Evolutionary conservation across 2,329 filamentous ascomycete genomes (phyloP), one percentile per base, ranked within the genome.

Genomic region (Colletotrichum liriopes): DNA sequence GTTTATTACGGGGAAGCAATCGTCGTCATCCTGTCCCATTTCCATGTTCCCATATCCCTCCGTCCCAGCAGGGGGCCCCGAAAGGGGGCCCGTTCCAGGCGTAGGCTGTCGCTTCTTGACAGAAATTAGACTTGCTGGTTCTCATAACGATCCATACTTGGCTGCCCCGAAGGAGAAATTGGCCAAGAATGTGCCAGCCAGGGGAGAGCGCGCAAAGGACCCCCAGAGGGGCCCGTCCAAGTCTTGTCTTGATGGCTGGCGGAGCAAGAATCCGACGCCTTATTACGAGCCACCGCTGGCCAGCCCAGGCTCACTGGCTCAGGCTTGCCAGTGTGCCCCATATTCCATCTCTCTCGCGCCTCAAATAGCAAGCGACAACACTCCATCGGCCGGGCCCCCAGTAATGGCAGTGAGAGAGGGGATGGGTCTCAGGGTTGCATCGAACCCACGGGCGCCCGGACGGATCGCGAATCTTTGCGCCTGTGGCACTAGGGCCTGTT

Each of bases 401-500:
- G 54, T 41, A 35, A 65, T 61, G 58, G 51, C 41, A 55, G 37
- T 72, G 52, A 39, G 59, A 55, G 52, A 47, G n/a, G 32, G 26
- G 52, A 64, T 49, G 59, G 54, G 66, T 55, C 70, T 59, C 66
- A 70, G 65, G 70, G 70, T 72, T 70, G 60, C 70, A 72, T 72
- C 54, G 59, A 65, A 69, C 65, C 60, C 65, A 72, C 45, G 47
- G 55, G 59, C 59, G 69, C 65, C 59, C 69, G 65, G 70, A 69
- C 65, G 55, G 65, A 72, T 72, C 70, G 70, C 65, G 70, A 70
- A 72, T 72, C 70, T 72, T 72, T 70, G 54, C 70, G 51, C 65
- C 60, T 72, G 26, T 72, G 54, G 65, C 65, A 72, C 65, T 64
- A 72, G 47, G 59, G 65, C 65, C 59, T 70, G 54, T 60, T 72